These are phyloP conservation scores for Metschnikowia vanudenii DNA, from an alignment of 805 yeast species.

Conservation along the genomic window DNA sequence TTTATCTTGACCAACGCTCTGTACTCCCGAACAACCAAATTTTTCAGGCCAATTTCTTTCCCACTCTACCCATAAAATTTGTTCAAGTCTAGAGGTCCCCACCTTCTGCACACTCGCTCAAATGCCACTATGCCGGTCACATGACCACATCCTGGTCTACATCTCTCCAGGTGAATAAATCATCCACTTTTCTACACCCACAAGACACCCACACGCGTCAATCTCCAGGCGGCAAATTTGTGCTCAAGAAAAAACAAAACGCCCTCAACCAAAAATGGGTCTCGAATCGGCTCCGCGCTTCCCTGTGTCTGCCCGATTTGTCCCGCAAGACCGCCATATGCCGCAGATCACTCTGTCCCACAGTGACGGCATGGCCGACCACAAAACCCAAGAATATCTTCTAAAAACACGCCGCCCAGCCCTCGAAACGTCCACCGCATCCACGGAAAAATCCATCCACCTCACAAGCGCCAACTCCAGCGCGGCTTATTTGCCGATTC, in stretches of 20 bases:
- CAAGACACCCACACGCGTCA: no score
- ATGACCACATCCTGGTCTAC: background rate
- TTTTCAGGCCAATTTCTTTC: no score
- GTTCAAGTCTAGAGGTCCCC: no score
- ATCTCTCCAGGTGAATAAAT: background rate
- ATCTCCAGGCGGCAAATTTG: no score
- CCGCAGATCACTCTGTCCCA: no score
- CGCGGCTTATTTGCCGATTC: conserved; percentile 40
- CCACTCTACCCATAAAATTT: no score
- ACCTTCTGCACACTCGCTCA: no score
- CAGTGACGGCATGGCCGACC: background rate
- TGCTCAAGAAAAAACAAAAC: background rate
- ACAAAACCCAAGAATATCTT: background rate
- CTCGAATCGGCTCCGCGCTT: background rate
- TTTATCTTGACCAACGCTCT: no score
- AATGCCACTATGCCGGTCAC: background rate
- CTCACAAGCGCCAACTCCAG: conserved; percentile 18
- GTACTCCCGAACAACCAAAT: no score
- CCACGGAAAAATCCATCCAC: conserved; percentile 10
- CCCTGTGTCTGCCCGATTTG: background rate
- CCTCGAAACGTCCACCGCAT: background rate
- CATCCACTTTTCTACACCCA: no score
- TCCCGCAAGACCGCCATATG: background rate
- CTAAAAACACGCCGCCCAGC: background rate
- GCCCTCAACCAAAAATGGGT: background rate